Conservation (phyloP, 2,329 filamentous ascomycete species). For the Diaporthe batatas region DNA sequence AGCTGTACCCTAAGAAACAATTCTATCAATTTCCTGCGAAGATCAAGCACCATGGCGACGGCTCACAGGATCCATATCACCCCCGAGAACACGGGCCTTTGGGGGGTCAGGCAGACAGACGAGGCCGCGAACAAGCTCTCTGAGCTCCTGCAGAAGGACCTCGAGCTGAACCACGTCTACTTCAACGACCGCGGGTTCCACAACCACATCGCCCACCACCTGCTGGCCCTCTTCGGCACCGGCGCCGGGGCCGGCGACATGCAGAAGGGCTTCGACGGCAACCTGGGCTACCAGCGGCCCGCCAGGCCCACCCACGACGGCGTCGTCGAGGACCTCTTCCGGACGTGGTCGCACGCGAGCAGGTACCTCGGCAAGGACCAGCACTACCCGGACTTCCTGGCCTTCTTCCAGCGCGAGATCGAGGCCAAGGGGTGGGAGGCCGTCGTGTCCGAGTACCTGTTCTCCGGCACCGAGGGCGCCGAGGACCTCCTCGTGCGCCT, state of each 20-base stretch:
- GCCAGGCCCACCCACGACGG: constrained; percentile 60
- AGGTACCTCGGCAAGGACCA: constrained; percentile 71
- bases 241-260: constrained; percentile 73
- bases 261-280: constrained; percentile 73
- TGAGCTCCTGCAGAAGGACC: constrained; percentile 80
- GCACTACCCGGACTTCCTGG: constrained; percentile 80
- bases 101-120: constrained; percentile 60
- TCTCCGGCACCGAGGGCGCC: constrained; percentile 73
- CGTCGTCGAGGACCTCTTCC: constrained; percentile 66
- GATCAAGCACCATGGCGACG: constrained; percentile 57
- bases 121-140: constrained; percentile 74
- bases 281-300: constrained; percentile 75
- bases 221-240: constrained; percentile 82
- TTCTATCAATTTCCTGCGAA: not conserved
- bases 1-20: not conserved
- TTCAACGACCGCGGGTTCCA: constrained; percentile 84
- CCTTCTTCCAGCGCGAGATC: constrained; percentile 83
- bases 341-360: constrained; percentile 68
- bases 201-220: constrained; percentile 83
- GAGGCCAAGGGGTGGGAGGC: constrained; percentile 69
- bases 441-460: constrained; percentile 76
- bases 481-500: constrained; percentile 78
- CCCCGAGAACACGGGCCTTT: constrained; percentile 64
- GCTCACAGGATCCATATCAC: constrained; percentile 62
- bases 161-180: constrained; percentile 81